Base-by-base conservation (phyloP, 2,329 filamentous ascomycete species). In the Dactylonectria estremocensis region DNA sequence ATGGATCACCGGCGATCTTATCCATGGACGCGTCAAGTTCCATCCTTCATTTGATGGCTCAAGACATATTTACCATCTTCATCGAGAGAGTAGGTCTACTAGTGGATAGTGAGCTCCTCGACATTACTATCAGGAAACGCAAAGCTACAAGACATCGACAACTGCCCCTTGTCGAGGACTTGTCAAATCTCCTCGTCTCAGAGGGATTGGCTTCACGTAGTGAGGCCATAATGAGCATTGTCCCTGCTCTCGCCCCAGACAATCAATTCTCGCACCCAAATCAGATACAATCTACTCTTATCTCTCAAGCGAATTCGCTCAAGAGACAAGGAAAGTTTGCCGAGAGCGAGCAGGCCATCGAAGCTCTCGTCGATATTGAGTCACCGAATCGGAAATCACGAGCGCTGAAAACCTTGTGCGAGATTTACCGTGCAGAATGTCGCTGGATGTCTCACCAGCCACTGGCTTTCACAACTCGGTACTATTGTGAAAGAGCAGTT, bases 51-150 rank as follows among this genome's bases (percentile, higher is more conserved):
- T 16, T 18, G 10, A 54, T 54, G 50, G 50, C 50, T 37, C 28
- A 37, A 18, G 50, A 54, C n/a, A 54, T 54, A 5, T 54, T 54
- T 54, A 54, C 50, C 2, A 54, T 35, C 5, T 54, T 54, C 16
- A 3, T 54, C 3, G 28, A 37, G 6, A 35, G 50, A 37, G 13
- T 54, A 13, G 16, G 37, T 16, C 37, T 40, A 11, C 14, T 40
- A 13, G 11, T 40, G 37, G 14, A 40, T 1, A 13, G 5, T 2
- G 14, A 3, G 16, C 3, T 40, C 16, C 10, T 13, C 9, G 37
- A 40, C 1, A 3, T 40, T 40, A 9, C 16, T 9, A 13, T 5
- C 4, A 9, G 10, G 37, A 14, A 40, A 16, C 1, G 2, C 5
- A 16, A 11, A 5, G 37, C 11, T 9, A 4, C 3, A 40, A 40